These are phyloP conservation scores for Fusarium hostae DNA, from an alignment of 2,329 filamentous ascomycete species.

Conservation along the genomic window DNA sequence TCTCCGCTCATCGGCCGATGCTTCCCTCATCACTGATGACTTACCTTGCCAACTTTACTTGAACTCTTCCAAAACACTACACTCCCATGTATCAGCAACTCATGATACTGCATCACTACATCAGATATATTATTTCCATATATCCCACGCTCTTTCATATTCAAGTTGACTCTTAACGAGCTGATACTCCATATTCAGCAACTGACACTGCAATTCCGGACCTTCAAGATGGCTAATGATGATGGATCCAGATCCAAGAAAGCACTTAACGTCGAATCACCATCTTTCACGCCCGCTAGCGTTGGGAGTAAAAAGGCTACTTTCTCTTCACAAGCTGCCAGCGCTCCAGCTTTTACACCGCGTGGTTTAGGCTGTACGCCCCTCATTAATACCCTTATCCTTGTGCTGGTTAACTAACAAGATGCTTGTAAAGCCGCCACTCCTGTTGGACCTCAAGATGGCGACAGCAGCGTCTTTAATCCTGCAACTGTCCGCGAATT, in stretches of 20 bases:
- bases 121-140: conserved; percentile 1
- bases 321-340: conserved; percentile 91
- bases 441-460: conserved; percentile 55
- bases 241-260: conserved; percentile 67
- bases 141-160: background rate
- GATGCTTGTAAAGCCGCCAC: conserved; percentile 47
- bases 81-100: background rate
- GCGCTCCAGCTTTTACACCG: conserved; percentile 86
- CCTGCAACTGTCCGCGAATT: conserved; percentile 69
- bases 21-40: conserved; percentile 3
- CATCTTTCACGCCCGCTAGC: conserved; percentile 84
- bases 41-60: background rate
- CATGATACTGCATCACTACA: background rate
- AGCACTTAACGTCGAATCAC: conserved; percentile 92
- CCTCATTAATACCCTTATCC: background rate
- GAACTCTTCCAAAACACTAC: background rate
- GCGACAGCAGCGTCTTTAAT: conserved; percentile 63
- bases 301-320: conserved; percentile 73
- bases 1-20: conserved; percentile 23
- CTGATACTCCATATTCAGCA: background rate
- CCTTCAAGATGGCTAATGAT: conserved; percentile 28
- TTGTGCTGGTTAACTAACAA: conserved; percentile 20
- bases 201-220: background rate
- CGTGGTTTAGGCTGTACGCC: conserved; percentile 62
- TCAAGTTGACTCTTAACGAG: background rate